These are phyloP conservation scores for Trematosphaeria pertusa DNA, from an alignment of 2,329 filamentous ascomycete species.

Conservation along the genomic window DNA sequence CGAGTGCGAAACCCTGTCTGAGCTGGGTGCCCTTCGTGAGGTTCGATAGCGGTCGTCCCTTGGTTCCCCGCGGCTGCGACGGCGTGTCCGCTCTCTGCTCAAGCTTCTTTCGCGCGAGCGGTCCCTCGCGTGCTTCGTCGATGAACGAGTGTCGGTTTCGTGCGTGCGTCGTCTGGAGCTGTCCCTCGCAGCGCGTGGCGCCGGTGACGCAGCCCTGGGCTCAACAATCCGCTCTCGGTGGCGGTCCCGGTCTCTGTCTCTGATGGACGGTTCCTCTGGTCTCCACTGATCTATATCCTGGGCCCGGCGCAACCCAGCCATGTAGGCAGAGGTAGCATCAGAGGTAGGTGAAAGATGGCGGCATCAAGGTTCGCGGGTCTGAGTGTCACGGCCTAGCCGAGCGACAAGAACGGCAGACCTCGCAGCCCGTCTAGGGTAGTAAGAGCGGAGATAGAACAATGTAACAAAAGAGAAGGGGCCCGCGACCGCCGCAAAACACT, in stretches of 20 bases:
- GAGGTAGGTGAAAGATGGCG: conserved; percentile 40
- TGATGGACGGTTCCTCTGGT: conserved; percentile 47
- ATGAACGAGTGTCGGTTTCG: conserved; percentile 35
- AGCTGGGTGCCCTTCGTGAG: conserved; percentile 44
- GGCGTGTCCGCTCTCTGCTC: conserved; percentile 41
- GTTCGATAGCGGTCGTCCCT: conserved; percentile 46
- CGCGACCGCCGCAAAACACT: conserved; percentile 15
- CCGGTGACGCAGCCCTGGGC: conserved; percentile 43
- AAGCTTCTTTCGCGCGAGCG: conserved; percentile 42
- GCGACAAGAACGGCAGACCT: conserved; percentile 32
- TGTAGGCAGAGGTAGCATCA: conserved; percentile 51
- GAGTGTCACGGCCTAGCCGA: conserved; percentile 47
- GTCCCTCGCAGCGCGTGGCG: conserved; percentile 45
- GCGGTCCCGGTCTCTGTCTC: conserved; percentile 42
- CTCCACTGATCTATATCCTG: conserved; percentile 54
- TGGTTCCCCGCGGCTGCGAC: conserved; percentile 39
- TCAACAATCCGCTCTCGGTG: conserved; percentile 34
- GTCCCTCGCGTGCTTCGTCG: conserved; percentile 32
- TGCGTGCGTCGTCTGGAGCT: conserved; percentile 37
- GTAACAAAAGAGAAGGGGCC: conserved; percentile 15
- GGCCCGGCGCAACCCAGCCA: conserved; percentile 51
- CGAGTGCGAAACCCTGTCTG: conserved; percentile 43
- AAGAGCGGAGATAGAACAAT: conserved; percentile 15
- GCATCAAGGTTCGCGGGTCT: conserved; percentile 45
- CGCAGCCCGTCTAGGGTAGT: conserved; percentile 23